Conservation (phyloP, 2,329 filamentous ascomycete species). For the Acrocalymma vagum region DNA sequence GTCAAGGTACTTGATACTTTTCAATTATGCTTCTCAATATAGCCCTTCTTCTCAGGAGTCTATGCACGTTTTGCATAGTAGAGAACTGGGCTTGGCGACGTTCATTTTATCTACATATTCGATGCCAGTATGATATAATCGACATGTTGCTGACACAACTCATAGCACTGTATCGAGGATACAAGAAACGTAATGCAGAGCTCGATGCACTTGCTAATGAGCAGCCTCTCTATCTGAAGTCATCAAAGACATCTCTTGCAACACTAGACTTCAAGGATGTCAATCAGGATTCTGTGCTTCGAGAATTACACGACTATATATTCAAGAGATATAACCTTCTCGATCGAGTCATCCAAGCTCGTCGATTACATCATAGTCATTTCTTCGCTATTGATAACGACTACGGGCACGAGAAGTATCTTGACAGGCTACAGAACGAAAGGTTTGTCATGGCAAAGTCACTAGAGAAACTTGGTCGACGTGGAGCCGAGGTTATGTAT, state of each 20-base stretch:
- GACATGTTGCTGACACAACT: neutral
- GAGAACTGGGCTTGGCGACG: too few relatives aligned
- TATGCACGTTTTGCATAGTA: neutral
- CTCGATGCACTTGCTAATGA: slow-evolving; percentile 49
- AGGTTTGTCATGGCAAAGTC: slow-evolving; percentile 49
- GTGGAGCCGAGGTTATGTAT: slow-evolving; percentile 55
- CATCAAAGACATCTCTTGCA: slow-evolving; percentile 45
- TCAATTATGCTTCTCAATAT: neutral
- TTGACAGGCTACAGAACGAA: slow-evolving; percentile 48
- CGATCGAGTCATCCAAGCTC: slow-evolving; percentile 52
- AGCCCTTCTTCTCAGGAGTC: too few relatives aligned
- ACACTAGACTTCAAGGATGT: slow-evolving; percentile 52
- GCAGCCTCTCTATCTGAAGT: slow-evolving; percentile 49
- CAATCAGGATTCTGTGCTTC: slow-evolving; percentile 47
- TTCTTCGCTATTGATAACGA: slow-evolving; percentile 55
- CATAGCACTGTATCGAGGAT: slow-evolving; percentile 55
- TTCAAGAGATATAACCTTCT: slow-evolving; percentile 49
- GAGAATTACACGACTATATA: slow-evolving; percentile 52
- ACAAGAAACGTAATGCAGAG: slow-evolving; percentile 57
- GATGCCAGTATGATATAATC: neutral
- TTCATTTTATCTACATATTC: neutral
- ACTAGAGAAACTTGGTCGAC: slow-evolving; percentile 54
- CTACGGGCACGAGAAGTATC: slow-evolving; percentile 54
- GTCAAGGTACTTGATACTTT: slow-evolving; percentile 22
- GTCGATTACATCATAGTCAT: slow-evolving; percentile 52